Evolutionary conservation across 2,329 filamentous ascomycete genomes (phyloP), one percentile per base, ranked within the genome.

Genomic region (Aureobasidium sp.): DNA sequence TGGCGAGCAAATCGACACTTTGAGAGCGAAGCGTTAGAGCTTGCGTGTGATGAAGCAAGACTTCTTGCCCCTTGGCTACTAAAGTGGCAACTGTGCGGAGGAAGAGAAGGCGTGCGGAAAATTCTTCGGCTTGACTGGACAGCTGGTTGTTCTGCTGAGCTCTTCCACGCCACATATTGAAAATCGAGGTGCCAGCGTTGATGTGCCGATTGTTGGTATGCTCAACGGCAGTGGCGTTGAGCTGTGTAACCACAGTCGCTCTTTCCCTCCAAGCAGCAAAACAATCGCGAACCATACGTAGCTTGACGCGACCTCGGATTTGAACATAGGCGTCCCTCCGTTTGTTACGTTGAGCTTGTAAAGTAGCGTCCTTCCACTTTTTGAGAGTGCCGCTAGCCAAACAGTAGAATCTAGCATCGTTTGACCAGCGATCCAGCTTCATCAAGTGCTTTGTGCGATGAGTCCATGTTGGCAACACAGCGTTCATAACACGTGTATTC

Each of bases 391-490:
- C 75, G 8, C 75, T 83, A 45, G 77, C 73, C n/a, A 81, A 68
- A 41, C 83, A 80, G 68, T 84, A 86, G 65, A 81, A 85, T 12
- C 76, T 73, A 27, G 82, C 83, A 69, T 82, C 78, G n/a, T 72
- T 71, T 29, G 83, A 80, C 81, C 80, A 82, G 27, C 73, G 74
- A 47, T 81, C 76, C 48, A 86, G 70, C 66, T 79, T 76, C 29
- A 71, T 68, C 12, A 79, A 70, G 65, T 83, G 76, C 17, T 76
- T 71, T 7, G 71, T 70, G 41, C 72, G 72, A 20, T 72, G 68
- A 31, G 72, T 70, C 64, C 77, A 71, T 17, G 66, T 69, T 1
- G 71, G 66, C 14, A 79, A 70, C 5, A 72, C 68, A 14, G 69
- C 69, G 47, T 75, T 73, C 36, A 79, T 68, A 22, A 76, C 64